Base-by-base conservation (phyloP, 2,329 filamentous ascomycete species). In the Periconia digitata region DNA sequence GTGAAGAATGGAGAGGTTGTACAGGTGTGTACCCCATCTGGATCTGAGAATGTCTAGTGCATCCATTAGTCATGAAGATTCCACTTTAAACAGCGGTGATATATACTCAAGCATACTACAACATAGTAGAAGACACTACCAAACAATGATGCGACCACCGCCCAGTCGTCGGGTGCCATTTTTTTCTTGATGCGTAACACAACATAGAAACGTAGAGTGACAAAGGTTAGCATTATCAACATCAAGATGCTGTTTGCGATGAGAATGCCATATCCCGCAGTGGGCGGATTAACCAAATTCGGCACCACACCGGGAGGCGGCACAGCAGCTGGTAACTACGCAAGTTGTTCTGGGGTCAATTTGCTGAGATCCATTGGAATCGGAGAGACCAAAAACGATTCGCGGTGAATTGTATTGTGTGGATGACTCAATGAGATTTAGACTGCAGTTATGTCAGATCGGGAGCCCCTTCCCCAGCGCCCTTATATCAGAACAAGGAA, bases 1-100 rank as follows among this genome's bases (percentile, higher is more conserved):
- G 21, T 50, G 43, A 13, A 34, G 27, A 22, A 50, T 20, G 3
- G 43, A 37, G 15, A 50, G 29, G 34, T 50, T 24, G 13, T 24
- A 50, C 37, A 50, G 8, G 22, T 50, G 43, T 13, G 39, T 43
- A 13, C 47, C 47, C 21, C 36, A 50, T 21, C 38, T 50, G 20
- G n/a, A 37, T 13, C 20, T 22, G 16, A 21, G 27, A 17, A 48
- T 32, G 10, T 39, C 46, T 48, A 17, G 4, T 18, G 39, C 17
- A 10, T 17, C 3, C n/a, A 15, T 47, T 22, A 47, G 44, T 34
- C 6, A 36, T 15, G 13, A 10, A 15, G 8, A 10, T 8, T 27
- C 21, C 16, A 23, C 6, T 6, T 18, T 7, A 6, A n/a, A 32
- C 8, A 24, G 17, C 8, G 16, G 15, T 18, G 22, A 5, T 3